Percentiles rank a stretch among this genome's conserved stretches.
Conservation (phyloP, 1,284 basidiomycete species). For the Sanghuangporus weigelae region DNA sequence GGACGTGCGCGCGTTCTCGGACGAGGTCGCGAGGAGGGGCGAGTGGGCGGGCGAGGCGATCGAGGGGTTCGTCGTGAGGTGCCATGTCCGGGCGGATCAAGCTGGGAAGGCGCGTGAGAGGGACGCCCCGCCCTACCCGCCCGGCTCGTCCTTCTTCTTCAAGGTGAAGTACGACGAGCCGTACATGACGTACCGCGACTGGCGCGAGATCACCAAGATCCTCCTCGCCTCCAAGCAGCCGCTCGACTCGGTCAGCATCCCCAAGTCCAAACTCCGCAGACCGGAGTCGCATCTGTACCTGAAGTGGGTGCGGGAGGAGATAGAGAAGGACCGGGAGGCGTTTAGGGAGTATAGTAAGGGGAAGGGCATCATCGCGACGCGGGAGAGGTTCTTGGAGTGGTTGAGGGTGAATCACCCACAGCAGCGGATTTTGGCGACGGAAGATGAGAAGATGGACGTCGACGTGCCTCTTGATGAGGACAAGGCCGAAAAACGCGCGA, state of each 20-base stretch:
- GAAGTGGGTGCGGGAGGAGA: constrained; percentile 67
- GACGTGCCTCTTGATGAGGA: constrained; percentile 21
- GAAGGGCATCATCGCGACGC: constrained; percentile 79
- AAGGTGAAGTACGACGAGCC: constrained; percentile 99
- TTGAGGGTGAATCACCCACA: constrained; percentile 28
- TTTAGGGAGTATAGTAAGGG: constrained; percentile 70
- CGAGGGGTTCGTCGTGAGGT: constrained; percentile 96
- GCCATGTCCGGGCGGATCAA: too few relatives aligned
- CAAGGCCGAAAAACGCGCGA: constrained; percentile 8
- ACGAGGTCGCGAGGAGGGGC: constrained; percentile 62
- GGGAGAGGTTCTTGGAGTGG: constrained; percentile 79
- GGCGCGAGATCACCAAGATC: constrained; percentile 88
- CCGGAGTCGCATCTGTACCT: constrained; percentile 64
- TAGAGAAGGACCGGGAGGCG: constrained; percentile 51
- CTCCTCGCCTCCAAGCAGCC: constrained; percentile 47
- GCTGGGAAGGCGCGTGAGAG: too few relatives aligned
- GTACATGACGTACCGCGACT: constrained; percentile 97
- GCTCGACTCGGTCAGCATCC: constrained; percentile 34
- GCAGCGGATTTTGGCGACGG: constrained; percentile 22
- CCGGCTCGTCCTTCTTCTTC: constrained; percentile 93
- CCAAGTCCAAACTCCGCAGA: constrained; percentile 58
- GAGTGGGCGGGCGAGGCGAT: constrained; percentile 83
- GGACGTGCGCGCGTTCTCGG: constrained; percentile 72
- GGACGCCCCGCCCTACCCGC: constrained; percentile 52
- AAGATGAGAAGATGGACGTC: constrained; percentile 31